Evolutionary conservation across 257 asterid species (phyloP).

Genomic region (Penstemon davidsonii): DNA sequence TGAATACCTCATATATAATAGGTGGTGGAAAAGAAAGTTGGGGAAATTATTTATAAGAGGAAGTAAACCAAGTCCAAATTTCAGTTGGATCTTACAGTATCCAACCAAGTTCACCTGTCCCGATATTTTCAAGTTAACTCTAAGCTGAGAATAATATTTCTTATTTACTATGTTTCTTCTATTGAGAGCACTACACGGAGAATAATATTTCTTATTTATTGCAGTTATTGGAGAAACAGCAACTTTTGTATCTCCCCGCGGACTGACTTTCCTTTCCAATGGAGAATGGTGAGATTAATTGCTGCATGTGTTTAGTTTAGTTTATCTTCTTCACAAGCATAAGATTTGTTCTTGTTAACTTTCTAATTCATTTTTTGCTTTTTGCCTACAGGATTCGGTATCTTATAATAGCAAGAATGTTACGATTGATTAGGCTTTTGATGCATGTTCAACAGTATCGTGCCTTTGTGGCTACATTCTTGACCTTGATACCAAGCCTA

Average conservation of each 20-base stretch:
- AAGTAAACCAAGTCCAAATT: conserved; percentile 1
- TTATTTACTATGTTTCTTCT: neutral
- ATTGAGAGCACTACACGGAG: conserved; percentile 4
- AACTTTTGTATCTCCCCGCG: conserved; percentile 71
- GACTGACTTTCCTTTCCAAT: conserved; percentile 76
- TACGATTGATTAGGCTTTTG: conserved; percentile 88
- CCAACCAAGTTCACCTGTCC: conserved; percentile 16
- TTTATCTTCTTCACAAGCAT: conserved; percentile 2
- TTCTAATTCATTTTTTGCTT: conserved; percentile 10
- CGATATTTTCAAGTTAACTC: neutral
- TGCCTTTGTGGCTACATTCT: conserved; percentile 92
- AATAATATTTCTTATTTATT: conserved; percentile 24
- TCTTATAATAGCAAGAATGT: conserved; percentile 95
- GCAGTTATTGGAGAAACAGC: conserved; percentile 97
- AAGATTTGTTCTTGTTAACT: conserved; percentile 14
- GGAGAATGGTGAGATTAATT: conserved; percentile 86
- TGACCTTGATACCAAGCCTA: conserved; percentile 91
- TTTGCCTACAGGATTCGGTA: conserved; percentile 82
- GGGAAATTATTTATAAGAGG: conserved; percentile 15
- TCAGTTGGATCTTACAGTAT: conserved; percentile 1
- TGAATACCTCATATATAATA: neutral
- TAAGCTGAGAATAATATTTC: too few relatives aligned
- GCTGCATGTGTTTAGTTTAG: conserved; percentile 23
- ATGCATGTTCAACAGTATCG: conserved; percentile 87
- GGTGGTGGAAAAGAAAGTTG: conserved; percentile 5